Evolutionary conservation across 106 monocot species (phyloP), one percentile per base, ranked within the genome.

Genomic region (Dendrobium catenatum): DNA sequence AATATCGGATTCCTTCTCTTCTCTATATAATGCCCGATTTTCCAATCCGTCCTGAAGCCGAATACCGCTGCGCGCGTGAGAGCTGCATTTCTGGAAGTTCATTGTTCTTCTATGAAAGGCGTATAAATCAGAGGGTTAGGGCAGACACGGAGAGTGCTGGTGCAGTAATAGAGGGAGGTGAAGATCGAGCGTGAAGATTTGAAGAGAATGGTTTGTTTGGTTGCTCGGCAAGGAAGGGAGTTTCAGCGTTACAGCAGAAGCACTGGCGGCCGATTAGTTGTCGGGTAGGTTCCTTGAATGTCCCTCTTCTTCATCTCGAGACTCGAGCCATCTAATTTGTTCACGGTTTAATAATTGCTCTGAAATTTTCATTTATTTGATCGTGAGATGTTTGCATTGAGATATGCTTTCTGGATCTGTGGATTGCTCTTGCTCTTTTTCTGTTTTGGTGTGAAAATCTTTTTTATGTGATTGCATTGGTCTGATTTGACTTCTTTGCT

Each of bases 261-360:
- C 42, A 84, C 5, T 41, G 89, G 89, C 8, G 55, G 75, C 20
- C 80, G 89, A 9, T 85, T 86, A 40, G 89, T 89, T 47, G 89
- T 89, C 31, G 89, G 89, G 89, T 89, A 4, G 20, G 79, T 85
- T 42, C 77, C 77, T 19, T 31, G 61, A 20, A 26, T 55, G 2
- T 20, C 56, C 75, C 68, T 47, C 68, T 27, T 80, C 33, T 75
- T 22, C 24, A 44, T 44, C 6, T 33, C 31, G 43, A 6, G 2
- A 3, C 5, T 37, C 37, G 37, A 37, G 2, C 48, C 31, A 44
- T 19, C 9, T 55, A 56, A 56, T 3, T 17, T n/a, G 17, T 17
- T 58, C 19, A 1, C 55, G 13, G 0, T 16, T 56, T 56, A 0
- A 56, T 7, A 7, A 46, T 46, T 46, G 46, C 46, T 46, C 46